These are phyloP conservation scores for Phytopythium oedochilum DNA, from an alignment of 352 stramenopile species.

Conservation along the genomic window DNA sequence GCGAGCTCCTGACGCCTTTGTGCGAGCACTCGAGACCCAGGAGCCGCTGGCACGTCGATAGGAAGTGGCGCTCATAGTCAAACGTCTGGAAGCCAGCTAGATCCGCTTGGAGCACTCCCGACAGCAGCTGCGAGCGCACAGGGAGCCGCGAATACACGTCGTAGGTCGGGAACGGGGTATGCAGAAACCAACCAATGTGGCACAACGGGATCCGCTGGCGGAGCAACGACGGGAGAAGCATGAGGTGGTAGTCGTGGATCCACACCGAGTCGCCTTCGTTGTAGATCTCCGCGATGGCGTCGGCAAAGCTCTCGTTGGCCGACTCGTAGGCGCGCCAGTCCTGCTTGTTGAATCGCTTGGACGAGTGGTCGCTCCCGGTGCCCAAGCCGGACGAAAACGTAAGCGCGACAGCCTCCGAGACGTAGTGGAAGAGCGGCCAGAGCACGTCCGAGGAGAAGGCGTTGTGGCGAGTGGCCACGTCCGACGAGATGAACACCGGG, in stretches of 20 bases:
- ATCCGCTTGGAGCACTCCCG: conserved; percentile 78
- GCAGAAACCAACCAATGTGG: conserved; percentile 86
- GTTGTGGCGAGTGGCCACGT: conserved; percentile 83
- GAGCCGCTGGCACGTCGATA: conserved; percentile 78
- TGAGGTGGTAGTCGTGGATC: conserved; percentile 90
- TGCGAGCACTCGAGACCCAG: conserved; percentile 66
- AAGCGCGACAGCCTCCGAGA: conserved; percentile 65
- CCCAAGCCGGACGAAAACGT: conserved; percentile 25
- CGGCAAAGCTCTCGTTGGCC: conserved; percentile 83
- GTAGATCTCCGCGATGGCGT: conserved; percentile 82
- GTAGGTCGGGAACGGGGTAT: conserved; percentile 85
- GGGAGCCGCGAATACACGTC: conserved; percentile 85
- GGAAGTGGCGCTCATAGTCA: conserved; percentile 86
- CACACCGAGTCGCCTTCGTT: conserved; percentile 87
- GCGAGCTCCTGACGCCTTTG: conserved; percentile 69
- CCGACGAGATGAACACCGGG: conserved; percentile 80
- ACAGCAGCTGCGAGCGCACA: conserved; percentile 68
- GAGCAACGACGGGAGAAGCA: conserved; percentile 83
- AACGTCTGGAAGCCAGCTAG: conserved; percentile 89
- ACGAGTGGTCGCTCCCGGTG: conserved; percentile 38
- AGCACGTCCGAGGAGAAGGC: conserved; percentile 89
- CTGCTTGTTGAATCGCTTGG: conserved; percentile 84
- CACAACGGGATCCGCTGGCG: conserved; percentile 65
- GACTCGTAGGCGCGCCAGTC: conserved; percentile 88
- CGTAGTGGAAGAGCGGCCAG: conserved; percentile 91